phyloP scores from a whole-genome alignment of 352 stramenopile species.

The Peronospora tabacina region DNA sequence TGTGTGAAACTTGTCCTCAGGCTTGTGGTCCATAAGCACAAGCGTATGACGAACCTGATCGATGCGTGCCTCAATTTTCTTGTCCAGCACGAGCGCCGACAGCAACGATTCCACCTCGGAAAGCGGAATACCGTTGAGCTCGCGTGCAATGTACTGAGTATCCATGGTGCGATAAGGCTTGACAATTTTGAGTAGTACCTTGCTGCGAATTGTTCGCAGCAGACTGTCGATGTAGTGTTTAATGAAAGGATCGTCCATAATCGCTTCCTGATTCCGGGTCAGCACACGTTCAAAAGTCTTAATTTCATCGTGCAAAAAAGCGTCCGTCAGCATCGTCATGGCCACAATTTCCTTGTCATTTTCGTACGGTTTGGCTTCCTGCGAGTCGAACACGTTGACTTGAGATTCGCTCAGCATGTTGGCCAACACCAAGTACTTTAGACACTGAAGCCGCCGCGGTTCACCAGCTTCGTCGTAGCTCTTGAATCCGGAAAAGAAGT shows the following conservation, averaged over 20 bases:
- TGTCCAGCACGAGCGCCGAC: slow-evolving; percentile 89
- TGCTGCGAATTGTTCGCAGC: slow-evolving; percentile 90
- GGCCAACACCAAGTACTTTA: slow-evolving; percentile 93
- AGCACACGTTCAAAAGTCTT: slow-evolving; percentile 91
- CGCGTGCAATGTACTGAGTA: slow-evolving; percentile 84
- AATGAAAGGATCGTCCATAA: slow-evolving; percentile 95
- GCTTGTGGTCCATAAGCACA: slow-evolving; percentile 57
- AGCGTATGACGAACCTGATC: slow-evolving; percentile 86
- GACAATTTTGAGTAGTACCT: slow-evolving; percentile 92
- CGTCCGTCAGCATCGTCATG: slow-evolving; percentile 93
- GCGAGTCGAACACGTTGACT: slow-evolving; percentile 94
- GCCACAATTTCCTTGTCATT: slow-evolving; percentile 93
- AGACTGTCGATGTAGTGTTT: slow-evolving; percentile 92
- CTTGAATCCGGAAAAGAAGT: slow-evolving; percentile 95
- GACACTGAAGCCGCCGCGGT: slow-evolving; percentile 81
- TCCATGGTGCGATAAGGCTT: slow-evolving; percentile 92
- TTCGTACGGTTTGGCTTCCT: slow-evolving; percentile 89
- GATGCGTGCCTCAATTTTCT: slow-evolving; percentile 87
- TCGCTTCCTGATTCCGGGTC: slow-evolving; percentile 66
- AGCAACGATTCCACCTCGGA: slow-evolving; percentile 90
- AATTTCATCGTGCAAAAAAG: slow-evolving; percentile 94
- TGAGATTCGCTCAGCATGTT: slow-evolving; percentile 93
- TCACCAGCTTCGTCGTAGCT: slow-evolving; percentile 95
- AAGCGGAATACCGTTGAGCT: slow-evolving; percentile 89
- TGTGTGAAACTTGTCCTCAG: slow-evolving; percentile 63